These are phyloP conservation scores for Babesia ovis DNA, from an alignment of 169 alveolate species.

Conservation along the genomic window DNA sequence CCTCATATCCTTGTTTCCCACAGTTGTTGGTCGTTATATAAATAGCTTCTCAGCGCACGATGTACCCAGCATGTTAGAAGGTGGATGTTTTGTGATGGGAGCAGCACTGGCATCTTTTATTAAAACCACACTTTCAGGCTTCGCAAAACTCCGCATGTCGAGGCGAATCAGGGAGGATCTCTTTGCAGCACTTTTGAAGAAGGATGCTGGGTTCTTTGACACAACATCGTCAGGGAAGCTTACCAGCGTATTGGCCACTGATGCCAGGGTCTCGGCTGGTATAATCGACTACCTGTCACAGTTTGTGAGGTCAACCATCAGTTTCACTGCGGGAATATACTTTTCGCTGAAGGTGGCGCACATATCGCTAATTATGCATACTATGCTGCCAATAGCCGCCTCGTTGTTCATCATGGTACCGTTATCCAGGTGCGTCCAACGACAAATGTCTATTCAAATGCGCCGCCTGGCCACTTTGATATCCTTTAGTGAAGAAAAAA, in stretches of 20 bases:
- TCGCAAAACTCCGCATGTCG: slow-evolving; percentile 57
- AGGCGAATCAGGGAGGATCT: slow-evolving; percentile 60
- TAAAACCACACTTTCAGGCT: slow-evolving; percentile 25
- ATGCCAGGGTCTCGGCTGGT: slow-evolving; percentile 60
- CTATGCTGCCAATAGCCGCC: slow-evolving; percentile 29
- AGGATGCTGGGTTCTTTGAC: slow-evolving; percentile 65
- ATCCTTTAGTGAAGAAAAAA: slow-evolving; percentile 29
- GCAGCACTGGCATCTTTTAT: slow-evolving; percentile 42
- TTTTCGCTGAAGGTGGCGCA: slow-evolving; percentile 48
- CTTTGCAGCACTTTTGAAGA: slow-evolving; percentile 58
- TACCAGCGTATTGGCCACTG: slow-evolving; percentile 58
- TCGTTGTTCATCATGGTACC: slow-evolving; percentile 23
- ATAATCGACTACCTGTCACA: slow-evolving; percentile 48
- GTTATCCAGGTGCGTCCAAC: slow-evolving; percentile 23
- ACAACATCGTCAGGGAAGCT: slow-evolving; percentile 60
- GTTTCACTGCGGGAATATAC: slow-evolving; percentile 33
- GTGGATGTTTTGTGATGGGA: slow-evolving; percentile 3
- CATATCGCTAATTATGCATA: slow-evolving; percentile 19
- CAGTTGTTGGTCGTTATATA: slow-evolving; percentile 30
- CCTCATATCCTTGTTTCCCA: slow-evolving; percentile 33
- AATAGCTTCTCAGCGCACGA: slow-evolving; percentile 28
- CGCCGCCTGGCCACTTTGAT: slow-evolving; percentile 25
- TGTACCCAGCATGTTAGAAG: slow-evolving; percentile 21
- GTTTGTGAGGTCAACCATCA: slow-evolving; percentile 21
- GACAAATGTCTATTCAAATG: slow-evolving; percentile 14